Conservation (phyloP, 805 yeast species). For the Monosporozyma aquatica region DNA sequence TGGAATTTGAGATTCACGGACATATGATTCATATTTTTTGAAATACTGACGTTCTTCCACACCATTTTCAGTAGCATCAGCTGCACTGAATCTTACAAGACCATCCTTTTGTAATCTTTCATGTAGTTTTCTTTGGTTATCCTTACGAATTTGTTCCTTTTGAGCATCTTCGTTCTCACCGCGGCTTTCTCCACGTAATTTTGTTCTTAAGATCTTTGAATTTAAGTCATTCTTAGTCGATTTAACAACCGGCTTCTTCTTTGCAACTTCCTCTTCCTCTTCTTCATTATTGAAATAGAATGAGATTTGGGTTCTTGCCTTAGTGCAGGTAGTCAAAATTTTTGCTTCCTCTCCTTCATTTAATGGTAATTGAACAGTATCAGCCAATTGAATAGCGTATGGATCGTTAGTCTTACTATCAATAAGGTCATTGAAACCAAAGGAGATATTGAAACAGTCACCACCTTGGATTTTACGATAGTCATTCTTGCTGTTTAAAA, state of each 20-base stretch:
- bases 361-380: conserved; percentile 64
- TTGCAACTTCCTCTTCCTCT: conserved; percentile 36
- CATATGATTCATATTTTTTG: conserved; percentile 87
- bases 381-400: conserved; percentile 69
- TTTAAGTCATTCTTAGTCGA: conserved; percentile 28
- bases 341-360: conserved; percentile 41
- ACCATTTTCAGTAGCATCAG: conserved; percentile 56
- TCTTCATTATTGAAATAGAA: conserved; percentile 73
- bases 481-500: conserved; percentile 65
- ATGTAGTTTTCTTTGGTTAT: conserved; percentile 74
- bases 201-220: conserved; percentile 68
- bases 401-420: conserved; percentile 43
- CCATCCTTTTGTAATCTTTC: conserved; percentile 84
- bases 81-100: conserved; percentile 66
- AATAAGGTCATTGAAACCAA: conserved; percentile 64
- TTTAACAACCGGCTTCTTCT: conserved; percentile 30
- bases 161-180: conserved; percentile 61
- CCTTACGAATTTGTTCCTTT: conserved; percentile 68
- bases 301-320: conserved; percentile 63
- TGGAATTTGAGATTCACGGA: conserved; percentile 90
- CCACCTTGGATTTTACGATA: conserved; percentile 54
- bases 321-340: conserved; percentile 65
- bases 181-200: conserved; percentile 67
- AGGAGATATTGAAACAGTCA: conserved; percentile 61
- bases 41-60: conserved; percentile 47